Evolutionary conservation across 2,329 filamentous ascomycete species (phyloP).

Genomic region (Dichotomopilus funicola): DNA sequence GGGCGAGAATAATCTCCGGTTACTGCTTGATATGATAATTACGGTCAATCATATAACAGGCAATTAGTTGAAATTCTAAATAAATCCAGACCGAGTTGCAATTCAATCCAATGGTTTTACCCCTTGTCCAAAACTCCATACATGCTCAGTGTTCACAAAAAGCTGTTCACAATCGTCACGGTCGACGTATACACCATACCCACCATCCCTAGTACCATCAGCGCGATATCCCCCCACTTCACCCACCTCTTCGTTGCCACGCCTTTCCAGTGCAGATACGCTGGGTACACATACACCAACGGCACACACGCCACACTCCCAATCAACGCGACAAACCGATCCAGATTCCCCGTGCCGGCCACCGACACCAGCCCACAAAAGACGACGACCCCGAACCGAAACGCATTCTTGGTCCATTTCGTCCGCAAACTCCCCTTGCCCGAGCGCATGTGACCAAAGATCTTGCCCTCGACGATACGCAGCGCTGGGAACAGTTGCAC

Average conservation of each 20-base stretch:
- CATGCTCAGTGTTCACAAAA: constrained; percentile 18
- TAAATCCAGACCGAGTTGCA: too few species aligned
- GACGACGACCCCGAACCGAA: constrained; percentile 51
- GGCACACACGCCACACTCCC: constrained; percentile 69
- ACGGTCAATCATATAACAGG: too few species aligned
- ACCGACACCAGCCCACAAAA: constrained; percentile 57
- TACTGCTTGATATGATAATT: too few species aligned
- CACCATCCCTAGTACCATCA: constrained; percentile 57
- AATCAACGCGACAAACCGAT: constrained; percentile 69
- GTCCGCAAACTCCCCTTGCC: constrained; percentile 58
- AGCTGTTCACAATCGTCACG: constrained; percentile 48
- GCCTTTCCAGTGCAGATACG: constrained; percentile 62
- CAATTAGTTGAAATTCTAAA: too few species aligned
- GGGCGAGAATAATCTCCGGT: too few species aligned
- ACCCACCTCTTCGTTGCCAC: constrained; percentile 50
- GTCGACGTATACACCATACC: constrained; percentile 67
- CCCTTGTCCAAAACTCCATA: background rate
- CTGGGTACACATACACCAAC: constrained; percentile 70
- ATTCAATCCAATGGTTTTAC: background rate
- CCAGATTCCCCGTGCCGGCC: constrained; percentile 60
- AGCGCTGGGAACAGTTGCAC: constrained; percentile 70
- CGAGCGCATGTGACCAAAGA: constrained; percentile 57
- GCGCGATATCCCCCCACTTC: constrained; percentile 52
- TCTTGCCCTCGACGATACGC: constrained; percentile 60
- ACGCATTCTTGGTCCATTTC: constrained; percentile 72